A percentile compares a stretch with the other conserved stretches of the same genome.
Evolutionary conservation across 768 basidiomycete genomes (phyloP).

Genomic region (Agaricus sinodeliciosus): DNA sequence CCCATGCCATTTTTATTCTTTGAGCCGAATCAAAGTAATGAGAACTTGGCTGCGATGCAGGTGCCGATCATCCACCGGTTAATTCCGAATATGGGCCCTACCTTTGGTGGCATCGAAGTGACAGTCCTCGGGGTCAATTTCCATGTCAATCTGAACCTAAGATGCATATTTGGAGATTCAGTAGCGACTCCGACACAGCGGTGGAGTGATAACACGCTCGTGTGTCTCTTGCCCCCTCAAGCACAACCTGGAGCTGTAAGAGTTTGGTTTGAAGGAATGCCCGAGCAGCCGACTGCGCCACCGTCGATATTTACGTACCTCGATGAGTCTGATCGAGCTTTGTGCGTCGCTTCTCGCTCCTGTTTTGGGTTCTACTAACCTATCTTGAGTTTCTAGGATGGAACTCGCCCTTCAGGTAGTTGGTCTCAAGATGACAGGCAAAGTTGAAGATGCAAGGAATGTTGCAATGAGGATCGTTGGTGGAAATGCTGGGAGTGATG

Average conservation of each 20-base stretch:
- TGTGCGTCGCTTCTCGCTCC: conserved; percentile 38
- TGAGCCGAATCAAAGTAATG: conserved; percentile 40
- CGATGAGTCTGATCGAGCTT: conserved; percentile 81
- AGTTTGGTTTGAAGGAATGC: conserved; percentile 79
- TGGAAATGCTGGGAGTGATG: conserved; percentile 56
- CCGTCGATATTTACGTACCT: conserved; percentile 82
- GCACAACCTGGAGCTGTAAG: conserved; percentile 77
- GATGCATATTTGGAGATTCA: conserved; percentile 82
- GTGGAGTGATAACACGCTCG: conserved; percentile 91
- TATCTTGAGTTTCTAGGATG: conserved; percentile 50
- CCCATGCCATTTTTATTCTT: conserved; percentile 61
- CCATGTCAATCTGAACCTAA: conserved; percentile 61
- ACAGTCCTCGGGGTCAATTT: conserved; percentile 92
- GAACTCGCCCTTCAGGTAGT: conserved; percentile 94
- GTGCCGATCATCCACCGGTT: conserved; percentile 78
- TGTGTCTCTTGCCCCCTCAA: conserved; percentile 85
- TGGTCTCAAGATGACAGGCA: conserved; percentile 94
- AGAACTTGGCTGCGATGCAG: conserved; percentile 37
- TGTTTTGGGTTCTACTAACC: conserved; percentile 11
- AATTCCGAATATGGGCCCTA: conserved; percentile 80
- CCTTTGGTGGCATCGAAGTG: conserved; percentile 90
- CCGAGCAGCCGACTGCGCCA: conserved; percentile 40
- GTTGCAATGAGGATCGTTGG: conserved; percentile 87
- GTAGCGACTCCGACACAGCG: conserved; percentile 78
- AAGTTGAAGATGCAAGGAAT: conserved; percentile 88